Base-by-base conservation (phyloP, 352 stramenopile genomes). In the Phytopythium chamaehyphon region DNA sequence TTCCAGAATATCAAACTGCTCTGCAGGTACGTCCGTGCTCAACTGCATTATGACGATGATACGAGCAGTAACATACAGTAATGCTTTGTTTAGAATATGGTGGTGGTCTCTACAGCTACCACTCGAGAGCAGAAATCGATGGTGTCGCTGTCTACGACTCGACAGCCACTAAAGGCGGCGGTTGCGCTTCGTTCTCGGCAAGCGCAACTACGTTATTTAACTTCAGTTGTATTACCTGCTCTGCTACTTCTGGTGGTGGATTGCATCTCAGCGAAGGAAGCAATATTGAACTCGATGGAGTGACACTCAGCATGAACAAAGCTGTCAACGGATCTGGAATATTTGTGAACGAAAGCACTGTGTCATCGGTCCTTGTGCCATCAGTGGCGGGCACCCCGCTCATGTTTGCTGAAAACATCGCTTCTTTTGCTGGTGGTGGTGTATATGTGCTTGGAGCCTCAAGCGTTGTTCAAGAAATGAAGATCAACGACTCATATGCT, bases 81-180 rank as follows among this genome's bases (percentile, higher is more conserved):
- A 33, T 18, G 46, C 7, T 38, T 23, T 24, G 8, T 51, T 18
- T 22, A 79, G 66, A 23, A 42, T 45, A 42, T 19, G 69, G 69
- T 1, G 69, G 69, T 23, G 70, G 70, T 0, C 37, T 80, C 2
- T 76, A 66, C 26, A 59, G 35, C 16, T 58, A 73, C 10, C 69
- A 43, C 50, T 51, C 48, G 22, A 45, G 23, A 1, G 54, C 54
- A 1, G 57, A 9, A 7, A 48, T 80, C 31, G 51, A 47, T 9
- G 54, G 48, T 11, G 21, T 80, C 10, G 24, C 10, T 2, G 37
- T 75, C 0, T 16, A 4, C 2, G 14, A 23, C 14, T 76, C 49
- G 0, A 52, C 40, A 23, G 67, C 68, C 35, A 59, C 47, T 0
- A 45, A 18, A 5, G 37, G 31, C 2, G 71, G 71, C 0, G 71